These are phyloP conservation scores for Graphium sp. DNA, from an alignment of 2,329 filamentous ascomycete genomes.

Conservation along the genomic window DNA sequence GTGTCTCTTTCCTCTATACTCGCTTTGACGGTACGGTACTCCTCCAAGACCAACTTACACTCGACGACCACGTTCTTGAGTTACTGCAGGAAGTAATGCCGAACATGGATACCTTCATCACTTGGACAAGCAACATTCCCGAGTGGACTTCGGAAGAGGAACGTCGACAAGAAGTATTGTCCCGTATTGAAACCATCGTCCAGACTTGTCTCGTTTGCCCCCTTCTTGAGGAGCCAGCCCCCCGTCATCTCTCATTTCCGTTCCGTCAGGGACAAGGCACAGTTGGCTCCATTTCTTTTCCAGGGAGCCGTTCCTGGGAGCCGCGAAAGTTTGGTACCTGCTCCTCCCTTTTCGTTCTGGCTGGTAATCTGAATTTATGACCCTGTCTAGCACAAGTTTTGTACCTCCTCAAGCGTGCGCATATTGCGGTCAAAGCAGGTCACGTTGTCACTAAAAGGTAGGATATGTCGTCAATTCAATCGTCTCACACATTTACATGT, in stretches of 20 bases:
- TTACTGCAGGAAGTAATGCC: no score
- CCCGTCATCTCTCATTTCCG: slow-evolving; percentile 1
- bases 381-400: slow-evolving; percentile 31
- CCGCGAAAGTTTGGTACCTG: slow-evolving; percentile 31
- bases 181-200: slow-evolving; percentile 18
- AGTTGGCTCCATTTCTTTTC: no score
- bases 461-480: slow-evolving; percentile 5
- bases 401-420: slow-evolving; percentile 40
- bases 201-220: slow-evolving; percentile 12
- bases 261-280: slow-evolving; percentile 5
- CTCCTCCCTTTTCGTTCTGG: not conserved
- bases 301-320: slow-evolving; percentile 27
- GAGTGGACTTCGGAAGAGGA: no score
- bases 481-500: not conserved
- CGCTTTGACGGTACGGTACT: no score
- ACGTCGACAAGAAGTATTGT: no score
- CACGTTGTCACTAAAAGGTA: slow-evolving; percentile 46
- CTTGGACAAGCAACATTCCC: no score
- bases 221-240: not conserved
- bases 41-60: no score
- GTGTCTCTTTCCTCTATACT: no score
- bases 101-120: no score
- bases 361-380: not conserved
- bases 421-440: slow-evolving; percentile 38
- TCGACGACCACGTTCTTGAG: no score